phyloP scores from a whole-genome alignment of 2,329 filamentous ascomycete species.

The Ophiostoma populinum region DNA sequence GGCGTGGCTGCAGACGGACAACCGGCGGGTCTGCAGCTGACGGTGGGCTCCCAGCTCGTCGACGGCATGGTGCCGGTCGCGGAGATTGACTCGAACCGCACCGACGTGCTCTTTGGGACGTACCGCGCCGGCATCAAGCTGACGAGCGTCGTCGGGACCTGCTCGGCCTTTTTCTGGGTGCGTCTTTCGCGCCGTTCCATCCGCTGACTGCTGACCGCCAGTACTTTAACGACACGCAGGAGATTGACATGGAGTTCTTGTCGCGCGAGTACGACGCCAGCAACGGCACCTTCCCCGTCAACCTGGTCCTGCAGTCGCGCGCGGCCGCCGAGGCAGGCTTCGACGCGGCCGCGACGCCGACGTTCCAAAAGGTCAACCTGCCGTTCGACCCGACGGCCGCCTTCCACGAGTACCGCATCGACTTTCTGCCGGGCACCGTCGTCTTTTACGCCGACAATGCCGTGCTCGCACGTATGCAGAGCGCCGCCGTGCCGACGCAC shows the following conservation, averaged over 20 bases:
- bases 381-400: conserved; percentile 46
- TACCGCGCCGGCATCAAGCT: conserved; percentile 52
- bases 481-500: conserved; percentile 37
- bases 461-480: conserved; percentile 37
- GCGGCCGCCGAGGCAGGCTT: conserved; percentile 40
- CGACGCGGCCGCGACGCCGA: conserved; percentile 41
- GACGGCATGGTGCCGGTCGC: conserved; percentile 40
- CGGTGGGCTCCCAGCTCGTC: conserved; percentile 28
- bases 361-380: conserved; percentile 39
- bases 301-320: conserved; percentile 58
- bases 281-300: conserved; percentile 39
- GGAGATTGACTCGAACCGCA: conserved; percentile 43
- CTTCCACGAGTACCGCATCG: conserved; percentile 68
- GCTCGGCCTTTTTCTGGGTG: conserved; percentile 67
- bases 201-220: conserved; percentile 21
- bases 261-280: conserved; percentile 41
- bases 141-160: conserved; percentile 45
- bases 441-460: conserved; percentile 51
- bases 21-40: conserved; percentile 37
- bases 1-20: conserved; percentile 26
- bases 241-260: conserved; percentile 69
- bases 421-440: conserved; percentile 47
- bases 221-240: conserved; percentile 65
- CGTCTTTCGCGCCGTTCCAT: too few relatives aligned
- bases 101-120: conserved; percentile 51